These are phyloP conservation scores for Poronia punctata DNA, from an alignment of 495 filamentous ascomycete genomes.

Conservation along the genomic window DNA sequence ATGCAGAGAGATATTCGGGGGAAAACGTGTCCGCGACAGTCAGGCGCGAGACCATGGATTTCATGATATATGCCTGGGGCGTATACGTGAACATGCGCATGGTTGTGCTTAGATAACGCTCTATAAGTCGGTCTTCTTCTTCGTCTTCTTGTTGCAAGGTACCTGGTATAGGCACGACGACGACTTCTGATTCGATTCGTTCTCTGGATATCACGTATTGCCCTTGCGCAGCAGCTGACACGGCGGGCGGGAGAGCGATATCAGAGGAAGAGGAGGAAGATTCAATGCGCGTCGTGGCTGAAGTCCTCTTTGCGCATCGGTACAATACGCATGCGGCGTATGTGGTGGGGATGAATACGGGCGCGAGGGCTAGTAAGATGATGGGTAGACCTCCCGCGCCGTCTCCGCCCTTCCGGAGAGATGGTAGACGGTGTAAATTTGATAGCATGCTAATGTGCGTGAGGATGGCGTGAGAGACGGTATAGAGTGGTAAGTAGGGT, in stretches of 20 bases:
- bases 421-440: background rate
- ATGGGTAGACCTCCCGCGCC: background rate
- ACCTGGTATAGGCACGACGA: slow-evolving; percentile 1
- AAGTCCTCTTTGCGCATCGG: slow-evolving; percentile 5
- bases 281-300: background rate
- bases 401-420: background rate
- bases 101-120: slow-evolving; percentile 21
- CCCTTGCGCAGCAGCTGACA: slow-evolving; percentile 1
- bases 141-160: background rate
- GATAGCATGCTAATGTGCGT: too few relatives aligned
- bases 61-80: slow-evolving; percentile 25
- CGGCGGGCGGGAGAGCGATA: slow-evolving; percentile 1
- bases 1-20: slow-evolving; percentile 12
- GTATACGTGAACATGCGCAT: slow-evolving; percentile 27
- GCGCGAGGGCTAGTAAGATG: slow-evolving; percentile 9
- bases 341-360: slow-evolving; percentile 11
- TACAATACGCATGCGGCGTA: slow-evolving; percentile 8
- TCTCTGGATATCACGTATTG: slow-evolving; percentile 21
- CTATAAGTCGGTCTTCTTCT: slow-evolving; percentile 6
- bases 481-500: too few relatives aligned
- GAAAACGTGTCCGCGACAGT: slow-evolving; percentile 14
- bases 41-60: slow-evolving; percentile 6
- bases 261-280: too few relatives aligned
- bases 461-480: too few relatives aligned
- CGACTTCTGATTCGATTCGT: slow-evolving; percentile 17